Conservation (phyloP, 2,329 filamentous ascomycete genomes). For the Xylogone sp. region DNA sequence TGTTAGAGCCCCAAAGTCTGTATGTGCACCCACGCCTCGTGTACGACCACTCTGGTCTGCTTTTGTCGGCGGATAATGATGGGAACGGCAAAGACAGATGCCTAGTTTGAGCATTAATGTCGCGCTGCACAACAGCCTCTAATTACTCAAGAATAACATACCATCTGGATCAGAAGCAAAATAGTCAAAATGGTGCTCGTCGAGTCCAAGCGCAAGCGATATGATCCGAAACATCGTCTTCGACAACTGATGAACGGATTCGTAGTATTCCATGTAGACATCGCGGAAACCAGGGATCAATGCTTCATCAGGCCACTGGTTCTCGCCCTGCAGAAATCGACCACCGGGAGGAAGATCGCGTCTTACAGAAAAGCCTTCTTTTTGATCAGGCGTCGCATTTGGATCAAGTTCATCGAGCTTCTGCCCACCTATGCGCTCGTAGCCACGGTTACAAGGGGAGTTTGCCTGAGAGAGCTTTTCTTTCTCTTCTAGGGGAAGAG, state of each 20-base stretch:
- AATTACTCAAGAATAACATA: too few species aligned
- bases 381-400: not conserved
- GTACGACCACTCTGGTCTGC: not conserved
- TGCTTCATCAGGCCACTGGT: not conserved
- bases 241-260: not conserved
- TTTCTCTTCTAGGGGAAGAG: slow-evolving; percentile 41
- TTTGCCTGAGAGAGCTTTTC: slow-evolving; percentile 32
- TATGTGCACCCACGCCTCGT: slow-evolving; percentile 33
- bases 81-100: not conserved
- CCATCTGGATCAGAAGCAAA: not conserved
- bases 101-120: not conserved
- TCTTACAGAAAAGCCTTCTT: slow-evolving; percentile 9
- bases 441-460: slow-evolving; percentile 38
- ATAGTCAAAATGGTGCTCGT: not conserved
- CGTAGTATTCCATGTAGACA: not conserved
- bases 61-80: slow-evolving; percentile 2
- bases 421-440: slow-evolving; percentile 41
- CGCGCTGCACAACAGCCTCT: too few species aligned
- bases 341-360: slow-evolving; percentile 38
- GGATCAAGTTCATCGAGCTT: slow-evolving; percentile 29
- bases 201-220: not conserved
- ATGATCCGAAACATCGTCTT: not conserved
- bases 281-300: not conserved
- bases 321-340: slow-evolving; percentile 10
- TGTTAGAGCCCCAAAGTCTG: slow-evolving; percentile 48